A percentile compares a stretch with the other conserved stretches of the same genome.
phyloP scores from a whole-genome alignment of 2,329 filamentous ascomycete genomes.

The Arthrinium phaeospermum region DNA sequence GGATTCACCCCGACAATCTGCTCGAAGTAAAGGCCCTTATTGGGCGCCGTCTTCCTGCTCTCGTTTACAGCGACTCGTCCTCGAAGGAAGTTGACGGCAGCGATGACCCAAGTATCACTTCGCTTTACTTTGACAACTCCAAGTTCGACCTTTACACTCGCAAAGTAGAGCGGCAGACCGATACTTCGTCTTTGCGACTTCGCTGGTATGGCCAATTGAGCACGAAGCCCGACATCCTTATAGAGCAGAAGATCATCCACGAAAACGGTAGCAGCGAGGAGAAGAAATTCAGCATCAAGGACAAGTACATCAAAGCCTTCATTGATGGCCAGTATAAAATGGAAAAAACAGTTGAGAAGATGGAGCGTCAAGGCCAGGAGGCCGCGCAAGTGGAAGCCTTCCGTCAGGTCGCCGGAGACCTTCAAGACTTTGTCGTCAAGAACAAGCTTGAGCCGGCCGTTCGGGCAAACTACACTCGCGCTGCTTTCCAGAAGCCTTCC shows the following conservation, averaged over 20 bases:
- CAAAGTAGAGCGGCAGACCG: conserved; percentile 78
- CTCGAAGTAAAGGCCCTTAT: conserved; percentile 97
- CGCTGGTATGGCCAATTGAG: conserved; percentile 90
- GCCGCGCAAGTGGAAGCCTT: conserved; percentile 71
- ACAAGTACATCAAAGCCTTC: conserved; percentile 90
- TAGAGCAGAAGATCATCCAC: conserved; percentile 89
- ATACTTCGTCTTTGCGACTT: conserved; percentile 82
- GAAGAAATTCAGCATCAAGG: conserved; percentile 83
- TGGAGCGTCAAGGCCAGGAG: conserved; percentile 76
- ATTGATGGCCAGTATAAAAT: conserved; percentile 87
- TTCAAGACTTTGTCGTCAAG: conserved; percentile 80
- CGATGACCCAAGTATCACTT: conserved; percentile 90
- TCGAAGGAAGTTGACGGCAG: conserved; percentile 81
- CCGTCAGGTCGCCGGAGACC: conserved; percentile 73
- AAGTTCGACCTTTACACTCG: conserved; percentile 85
- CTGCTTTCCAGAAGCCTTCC: conserved; percentile 93
- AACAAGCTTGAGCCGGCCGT: conserved; percentile 83
- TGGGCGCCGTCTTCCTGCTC: conserved; percentile 84
- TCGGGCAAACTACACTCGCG: conserved; percentile 90
- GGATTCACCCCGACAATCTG: conserved; percentile 94
- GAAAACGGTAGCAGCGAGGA: conserved; percentile 80
- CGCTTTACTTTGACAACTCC: conserved; percentile 91
- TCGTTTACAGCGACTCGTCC: conserved; percentile 90
- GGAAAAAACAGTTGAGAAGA: conserved; percentile 88
- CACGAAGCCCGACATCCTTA: conserved; percentile 76